phyloP scores from a whole-genome alignment of 1,284 basidiomycete species.

The Ganoderma resinaceum region DNA sequence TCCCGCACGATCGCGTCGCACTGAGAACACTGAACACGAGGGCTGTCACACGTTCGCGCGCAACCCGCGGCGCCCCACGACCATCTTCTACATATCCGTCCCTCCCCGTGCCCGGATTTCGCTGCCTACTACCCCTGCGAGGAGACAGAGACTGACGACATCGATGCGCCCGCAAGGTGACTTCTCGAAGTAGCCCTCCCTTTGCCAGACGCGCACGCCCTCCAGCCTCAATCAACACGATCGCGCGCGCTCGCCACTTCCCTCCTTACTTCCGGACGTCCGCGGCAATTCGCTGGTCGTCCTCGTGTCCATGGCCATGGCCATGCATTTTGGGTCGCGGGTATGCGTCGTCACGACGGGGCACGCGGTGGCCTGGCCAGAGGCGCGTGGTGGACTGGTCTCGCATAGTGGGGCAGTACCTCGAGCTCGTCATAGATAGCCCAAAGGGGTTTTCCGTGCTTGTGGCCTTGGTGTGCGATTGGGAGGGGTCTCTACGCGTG shows the following conservation, averaged over 20 bases:
- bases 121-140: constrained; percentile 73
- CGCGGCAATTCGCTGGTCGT: constrained; percentile 61
- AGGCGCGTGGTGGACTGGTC: background rate
- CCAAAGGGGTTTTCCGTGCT: background rate
- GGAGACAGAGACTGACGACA: constrained; percentile 58
- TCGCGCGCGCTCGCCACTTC: constrained; percentile 60
- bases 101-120: constrained; percentile 65
- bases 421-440: background rate
- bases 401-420: background rate
- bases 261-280: constrained; percentile 66
- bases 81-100: constrained; percentile 55
- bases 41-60: background rate
- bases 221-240: constrained; percentile 85
- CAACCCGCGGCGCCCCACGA: constrained; percentile 19
- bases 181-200: too few species aligned
- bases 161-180: too few species aligned
- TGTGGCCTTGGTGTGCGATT: background rate
- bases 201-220: constrained; percentile 57
- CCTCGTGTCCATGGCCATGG: background rate
- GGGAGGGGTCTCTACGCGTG: background rate
- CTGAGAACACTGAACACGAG: too few species aligned
- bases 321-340: background rate
- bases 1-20: too few species aligned
- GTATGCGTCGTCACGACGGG: background rate
- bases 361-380: background rate